A percentile compares a stretch with the other conserved stretches of the same genome.
Conservation (phyloP, 768 basidiomycete genomes). For the Amanita inopinata region DNA sequence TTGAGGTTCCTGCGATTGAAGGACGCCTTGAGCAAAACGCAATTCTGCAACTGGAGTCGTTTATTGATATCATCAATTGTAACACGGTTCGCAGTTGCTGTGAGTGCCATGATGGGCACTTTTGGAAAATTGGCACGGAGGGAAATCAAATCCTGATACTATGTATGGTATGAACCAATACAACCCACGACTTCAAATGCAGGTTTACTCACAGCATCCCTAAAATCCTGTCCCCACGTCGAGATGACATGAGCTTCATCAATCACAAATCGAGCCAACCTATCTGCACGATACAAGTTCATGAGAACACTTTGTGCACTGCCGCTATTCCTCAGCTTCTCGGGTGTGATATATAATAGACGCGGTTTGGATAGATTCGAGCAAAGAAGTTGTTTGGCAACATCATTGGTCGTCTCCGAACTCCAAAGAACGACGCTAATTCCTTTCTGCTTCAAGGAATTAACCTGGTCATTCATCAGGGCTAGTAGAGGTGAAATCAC, state of each 20-base stretch:
- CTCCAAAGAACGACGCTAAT: conserved; percentile 67
- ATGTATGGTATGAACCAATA: conserved; percentile 2
- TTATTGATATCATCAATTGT: conserved; percentile 72
- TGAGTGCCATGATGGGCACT: conserved; percentile 92
- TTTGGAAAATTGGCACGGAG: conserved; percentile 68
- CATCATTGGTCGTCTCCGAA: conserved; percentile 34
- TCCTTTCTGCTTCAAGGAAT: conserved; percentile 48
- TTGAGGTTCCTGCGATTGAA: conserved; percentile 92
- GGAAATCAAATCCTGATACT: conserved; percentile 62
- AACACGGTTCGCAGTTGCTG: conserved; percentile 82
- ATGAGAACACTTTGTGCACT: conserved; percentile 45
- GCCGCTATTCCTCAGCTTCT: conserved; percentile 63
- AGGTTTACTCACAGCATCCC: conserved; percentile 52
- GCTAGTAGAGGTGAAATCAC: conserved; percentile 86
- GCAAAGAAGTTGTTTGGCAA: conserved; percentile 34
- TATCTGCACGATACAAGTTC: conserved; percentile 42
- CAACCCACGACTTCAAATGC: neutral
- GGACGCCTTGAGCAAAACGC: conserved; percentile 62
- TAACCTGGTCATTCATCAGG: conserved; percentile 85
- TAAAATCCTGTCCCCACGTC: conserved; percentile 91
- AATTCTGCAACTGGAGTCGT: conserved; percentile 51
- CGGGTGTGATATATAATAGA: conserved; percentile 87
- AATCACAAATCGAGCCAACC: conserved; percentile 82
- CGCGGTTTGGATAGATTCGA: conserved; percentile 39
- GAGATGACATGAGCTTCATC: conserved; percentile 96